Base-by-base conservation (phyloP, 2,329 filamentous ascomycete species). In the Diaporthe ampelina region DNA sequence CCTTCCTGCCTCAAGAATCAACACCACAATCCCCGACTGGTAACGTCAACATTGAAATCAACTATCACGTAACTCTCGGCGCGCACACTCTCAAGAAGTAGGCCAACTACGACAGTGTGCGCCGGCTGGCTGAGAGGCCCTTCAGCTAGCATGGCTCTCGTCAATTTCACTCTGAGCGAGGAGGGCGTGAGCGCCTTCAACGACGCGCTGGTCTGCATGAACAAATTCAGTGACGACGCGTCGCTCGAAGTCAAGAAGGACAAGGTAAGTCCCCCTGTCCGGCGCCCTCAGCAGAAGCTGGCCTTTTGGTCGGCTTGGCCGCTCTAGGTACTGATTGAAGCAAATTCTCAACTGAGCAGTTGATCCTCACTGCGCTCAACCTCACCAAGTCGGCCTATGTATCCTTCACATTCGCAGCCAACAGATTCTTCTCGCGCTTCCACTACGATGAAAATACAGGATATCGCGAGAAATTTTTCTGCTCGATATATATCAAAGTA, bases 301-400 rank as follows among this genome's bases (percentile, higher is more conserved):
- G 9, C 29, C 68, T 48, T 24, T 40, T 40, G 29, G 45, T 50
- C 52, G 35, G 24, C n/a, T 35, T 21, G 10, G 32, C 43, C 63
- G 40, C 21, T 37, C 19, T 59, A 37, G 69, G 48, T 52, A 15
- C 48, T 52, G 48, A 52, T 6, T 70, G 40, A 74, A 59, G 8
- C 35, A 26, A 52, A 35, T 40, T 17, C 54, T 59, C 68, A 63
- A 67, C 45, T 26, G 63, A 40, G 32, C 76, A 94, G 94, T 88
- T 96, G 77, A 87, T 92, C 6, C 86, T 96, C 72, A 94, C 93
- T 19, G 91, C 94, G 19, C 85, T 96, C 76, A 96, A 96, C 81
- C 89, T 90, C n/a, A 94, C 94, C 73, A 94, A 94, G 80, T 94
- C 94, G 5, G 93, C 93, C 24, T 95, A 95, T 81, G 91, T 92